phyloP scores from a whole-genome alignment of 768 basidiomycete genomes.

The Mycena belliarum region DNA sequence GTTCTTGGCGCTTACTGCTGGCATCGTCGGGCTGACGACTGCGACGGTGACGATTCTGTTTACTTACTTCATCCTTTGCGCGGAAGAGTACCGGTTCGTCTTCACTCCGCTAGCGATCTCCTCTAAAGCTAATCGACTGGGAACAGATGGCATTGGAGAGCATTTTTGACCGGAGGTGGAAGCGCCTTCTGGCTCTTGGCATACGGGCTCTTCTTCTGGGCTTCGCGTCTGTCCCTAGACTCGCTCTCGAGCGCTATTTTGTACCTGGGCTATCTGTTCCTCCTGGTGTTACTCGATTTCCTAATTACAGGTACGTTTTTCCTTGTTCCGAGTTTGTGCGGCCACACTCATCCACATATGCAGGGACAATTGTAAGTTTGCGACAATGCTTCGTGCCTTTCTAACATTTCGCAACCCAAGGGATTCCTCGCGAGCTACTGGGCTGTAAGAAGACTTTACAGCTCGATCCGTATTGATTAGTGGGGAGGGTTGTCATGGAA shows the following conservation, averaged over 20 bases:
- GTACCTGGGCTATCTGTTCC: conserved; percentile 88
- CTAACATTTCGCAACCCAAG: background rate
- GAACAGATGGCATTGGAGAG: conserved; percentile 93
- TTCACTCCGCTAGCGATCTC: background rate
- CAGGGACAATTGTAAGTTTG: background rate
- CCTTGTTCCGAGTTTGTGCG: background rate
- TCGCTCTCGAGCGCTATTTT: conserved; percentile 79
- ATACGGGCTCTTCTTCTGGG: conserved; percentile 91
- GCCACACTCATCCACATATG: background rate
- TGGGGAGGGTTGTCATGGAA: background rate
- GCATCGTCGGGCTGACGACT: conserved; percentile 81
- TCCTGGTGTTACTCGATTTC: conserved; percentile 84
- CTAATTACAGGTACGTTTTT: conserved; percentile 73
- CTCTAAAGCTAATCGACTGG: background rate
- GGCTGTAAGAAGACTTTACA: conserved; percentile 84
- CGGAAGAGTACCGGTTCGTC: conserved; percentile 89
- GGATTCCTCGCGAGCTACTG: conserved; percentile 91
- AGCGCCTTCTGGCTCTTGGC: conserved; percentile 88
- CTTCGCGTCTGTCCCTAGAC: conserved; percentile 80
- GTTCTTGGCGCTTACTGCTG: conserved; percentile 85
- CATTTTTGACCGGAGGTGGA: conserved; percentile 90
- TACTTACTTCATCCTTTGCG: conserved; percentile 89
- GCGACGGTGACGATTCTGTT: conserved; percentile 90
- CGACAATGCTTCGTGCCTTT: background rate
- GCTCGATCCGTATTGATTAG: conserved; percentile 76